These are phyloP conservation scores for Ehretia macrophylla DNA, from an alignment of 257 asterid genomes.

Conservation along the genomic window DNA sequence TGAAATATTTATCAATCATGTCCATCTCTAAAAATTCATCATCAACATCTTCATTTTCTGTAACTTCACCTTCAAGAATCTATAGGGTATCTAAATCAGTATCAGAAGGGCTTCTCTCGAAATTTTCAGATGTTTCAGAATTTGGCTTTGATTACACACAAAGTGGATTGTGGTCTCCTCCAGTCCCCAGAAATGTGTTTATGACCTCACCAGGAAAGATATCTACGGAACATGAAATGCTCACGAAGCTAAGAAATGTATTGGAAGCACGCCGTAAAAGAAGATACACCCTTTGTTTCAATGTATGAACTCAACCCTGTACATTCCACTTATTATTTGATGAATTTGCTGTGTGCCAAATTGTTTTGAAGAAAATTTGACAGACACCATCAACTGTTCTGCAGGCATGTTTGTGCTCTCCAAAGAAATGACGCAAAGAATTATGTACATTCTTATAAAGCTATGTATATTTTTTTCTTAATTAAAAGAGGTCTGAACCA, in stretches of 20 bases:
- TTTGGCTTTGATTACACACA: slow-evolving; percentile 60
- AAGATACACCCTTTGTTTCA: slow-evolving; percentile 49
- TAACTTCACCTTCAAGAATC: slow-evolving; percentile 27
- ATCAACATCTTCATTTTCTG: slow-evolving; percentile 8
- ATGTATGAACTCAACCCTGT: no score
- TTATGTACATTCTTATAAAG: no score
- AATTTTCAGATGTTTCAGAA: slow-evolving; percentile 66
- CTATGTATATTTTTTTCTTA: no score
- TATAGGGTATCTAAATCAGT: slow-evolving; percentile 72
- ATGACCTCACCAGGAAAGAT: slow-evolving; percentile 50
- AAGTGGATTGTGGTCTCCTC: slow-evolving; percentile 90
- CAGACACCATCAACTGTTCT: no score
- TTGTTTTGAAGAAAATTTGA: no score
- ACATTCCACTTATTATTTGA: no score
- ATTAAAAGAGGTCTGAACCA: no score
- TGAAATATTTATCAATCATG: slow-evolving; percentile 22
- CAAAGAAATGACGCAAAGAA: slow-evolving; percentile 39
- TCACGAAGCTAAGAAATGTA: slow-evolving; percentile 37
- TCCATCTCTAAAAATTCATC: slow-evolving; percentile 51
- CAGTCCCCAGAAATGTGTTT: slow-evolving; percentile 55
- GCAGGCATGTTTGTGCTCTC: slow-evolving; percentile 85
- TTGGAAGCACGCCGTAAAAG: slow-evolving; percentile 37
- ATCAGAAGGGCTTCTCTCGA: slow-evolving; percentile 53
- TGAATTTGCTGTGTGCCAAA: no score
- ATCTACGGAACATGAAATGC: slow-evolving; percentile 41